Evolutionary conservation across 768 basidiomycete species (phyloP).

Genomic region (Tubosaeta sp.): DNA sequence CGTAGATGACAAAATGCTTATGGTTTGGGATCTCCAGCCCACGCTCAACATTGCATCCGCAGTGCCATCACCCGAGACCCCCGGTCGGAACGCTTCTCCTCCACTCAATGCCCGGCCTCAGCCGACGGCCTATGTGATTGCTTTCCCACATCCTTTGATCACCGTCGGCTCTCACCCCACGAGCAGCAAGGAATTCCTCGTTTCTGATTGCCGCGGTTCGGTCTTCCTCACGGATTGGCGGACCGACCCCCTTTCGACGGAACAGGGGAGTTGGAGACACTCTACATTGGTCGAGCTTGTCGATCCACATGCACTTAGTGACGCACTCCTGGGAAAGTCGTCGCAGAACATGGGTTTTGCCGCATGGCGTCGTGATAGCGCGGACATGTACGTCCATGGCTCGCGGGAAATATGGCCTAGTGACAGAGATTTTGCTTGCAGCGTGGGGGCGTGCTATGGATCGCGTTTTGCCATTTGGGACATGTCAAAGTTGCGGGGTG

Average conservation of each 20-base stretch:
- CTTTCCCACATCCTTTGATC: slow-evolving; percentile 68
- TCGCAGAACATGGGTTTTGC: slow-evolving; percentile 53
- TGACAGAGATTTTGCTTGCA: slow-evolving; percentile 24
- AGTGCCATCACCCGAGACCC: slow-evolving; percentile 30
- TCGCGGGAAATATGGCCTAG: background rate
- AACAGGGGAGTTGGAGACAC: slow-evolving; percentile 55
- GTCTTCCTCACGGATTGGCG: slow-evolving; percentile 83
- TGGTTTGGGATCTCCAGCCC: slow-evolving; percentile 84
- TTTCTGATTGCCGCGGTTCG: slow-evolving; percentile 70
- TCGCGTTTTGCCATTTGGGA: slow-evolving; percentile 77
- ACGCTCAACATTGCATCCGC: slow-evolving; percentile 40
- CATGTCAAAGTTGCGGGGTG: slow-evolving; percentile 63
- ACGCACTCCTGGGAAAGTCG: slow-evolving; percentile 43
- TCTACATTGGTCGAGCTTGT: slow-evolving; percentile 66
- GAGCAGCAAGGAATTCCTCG: slow-evolving; percentile 74
- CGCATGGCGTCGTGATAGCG: slow-evolving; percentile 66
- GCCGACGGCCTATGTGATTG: slow-evolving; percentile 73
- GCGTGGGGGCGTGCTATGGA: slow-evolving; percentile 73
- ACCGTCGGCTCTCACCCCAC: slow-evolving; percentile 66
- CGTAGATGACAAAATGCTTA: slow-evolving; percentile 76
- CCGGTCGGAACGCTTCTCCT: slow-evolving; percentile 28
- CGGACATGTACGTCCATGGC: slow-evolving; percentile 60
- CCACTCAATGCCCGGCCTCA: slow-evolving; percentile 44
- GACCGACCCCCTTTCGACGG: slow-evolving; percentile 54
- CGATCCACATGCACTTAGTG: slow-evolving; percentile 61